Evolutionary conservation across 2,329 filamentous ascomycete species (phyloP), one percentile per base, ranked within the genome.

Genomic region (Penicillium sp.): DNA sequence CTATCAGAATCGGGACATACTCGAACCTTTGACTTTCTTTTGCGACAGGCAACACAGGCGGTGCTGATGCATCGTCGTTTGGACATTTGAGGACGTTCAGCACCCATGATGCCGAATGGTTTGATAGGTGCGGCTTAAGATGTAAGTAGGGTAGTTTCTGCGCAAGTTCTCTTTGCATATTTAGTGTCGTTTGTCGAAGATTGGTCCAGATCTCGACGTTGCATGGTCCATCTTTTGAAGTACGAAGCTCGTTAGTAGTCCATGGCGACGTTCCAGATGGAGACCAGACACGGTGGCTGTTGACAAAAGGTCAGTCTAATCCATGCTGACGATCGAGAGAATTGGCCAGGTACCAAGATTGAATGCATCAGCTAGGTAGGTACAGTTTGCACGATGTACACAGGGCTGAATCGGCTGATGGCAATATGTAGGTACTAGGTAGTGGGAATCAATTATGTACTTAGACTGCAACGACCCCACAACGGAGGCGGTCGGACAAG

Each of bases 11-110:
- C 19, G 16, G 22, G 11, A 46, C 27, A 31, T 35, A 45, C 38
- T 19, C 30, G 41, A 65, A 76, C 75, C 71, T 91, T 92, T 40
- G 84, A 88, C 64, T 92, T 92, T 56, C 88, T 78, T 66, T 83
- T 83, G 16, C 88, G 80, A 66, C 88, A 92, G 14, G 88, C 87
- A 63, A 91, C 82, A 66, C 88, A 92, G 9, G 88, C 88, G n/a
- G 86, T 91, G 71, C 86, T 90, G 50, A 92, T 86, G 68, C 88
- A 91, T 59, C 87, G 80, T 55, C 88, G 78, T 69, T 91, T 91
- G 10, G 67, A 66, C 7, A 68, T 50, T 14, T 66, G 56, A 16
- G 53, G 56, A 49, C 54, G 58, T 44, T 66, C 65, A 44, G 64
- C 53, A 48, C 54, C 65, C 58, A 68, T 63, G 36, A 56, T 62